Conservation (phyloP, 768 basidiomycete genomes). For the Pilatotrama ljubarskyi region DNA sequence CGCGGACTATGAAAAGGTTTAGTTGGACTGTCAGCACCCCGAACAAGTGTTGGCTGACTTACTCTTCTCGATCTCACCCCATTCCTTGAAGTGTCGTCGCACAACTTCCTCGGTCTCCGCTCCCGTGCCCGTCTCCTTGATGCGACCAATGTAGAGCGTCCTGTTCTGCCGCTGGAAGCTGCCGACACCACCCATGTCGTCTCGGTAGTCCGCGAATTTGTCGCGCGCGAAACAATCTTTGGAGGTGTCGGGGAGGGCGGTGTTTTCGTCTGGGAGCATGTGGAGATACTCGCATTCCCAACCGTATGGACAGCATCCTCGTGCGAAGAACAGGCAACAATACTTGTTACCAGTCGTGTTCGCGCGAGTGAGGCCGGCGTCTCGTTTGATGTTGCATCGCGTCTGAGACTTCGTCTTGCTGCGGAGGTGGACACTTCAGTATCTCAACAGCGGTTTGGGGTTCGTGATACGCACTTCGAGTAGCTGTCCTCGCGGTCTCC, state of each 20-base stretch:
- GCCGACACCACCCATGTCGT: conserved; percentile 99
- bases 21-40: too few species aligned
- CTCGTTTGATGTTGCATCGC: conserved; percentile 83
- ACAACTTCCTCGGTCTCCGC: conserved; percentile 92
- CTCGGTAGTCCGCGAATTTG: conserved; percentile 95
- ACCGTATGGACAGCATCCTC: conserved; percentile 97
- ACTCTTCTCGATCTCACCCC: conserved; percentile 93
- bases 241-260: conserved; percentile 81
- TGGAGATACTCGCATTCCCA: conserved; percentile 98
- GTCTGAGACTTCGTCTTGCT: conserved; percentile 96
- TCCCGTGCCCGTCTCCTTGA: conserved; percentile 88
- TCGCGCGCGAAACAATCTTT: conserved; percentile 97
- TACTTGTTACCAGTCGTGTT: conserved; percentile 93
- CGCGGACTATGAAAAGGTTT: conserved; percentile 79
- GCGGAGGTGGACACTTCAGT: conserved; percentile 4
- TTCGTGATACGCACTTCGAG: conserved; percentile 68
- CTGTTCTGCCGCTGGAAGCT: conserved; percentile 93
- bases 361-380: conserved; percentile 92
- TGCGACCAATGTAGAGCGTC: conserved; percentile 91
- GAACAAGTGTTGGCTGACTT: too few species aligned
- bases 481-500: conserved; percentile 97
- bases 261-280: conserved; percentile 70
- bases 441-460: not conserved
- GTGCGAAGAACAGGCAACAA: conserved; percentile 91
- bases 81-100: conserved; percentile 90